Percentiles rank a stretch among this genome's conserved stretches.
These are phyloP conservation scores for Metarhizium sp. DNA, from an alignment of 2,329 filamentous ascomycete species.

Conservation along the genomic window DNA sequence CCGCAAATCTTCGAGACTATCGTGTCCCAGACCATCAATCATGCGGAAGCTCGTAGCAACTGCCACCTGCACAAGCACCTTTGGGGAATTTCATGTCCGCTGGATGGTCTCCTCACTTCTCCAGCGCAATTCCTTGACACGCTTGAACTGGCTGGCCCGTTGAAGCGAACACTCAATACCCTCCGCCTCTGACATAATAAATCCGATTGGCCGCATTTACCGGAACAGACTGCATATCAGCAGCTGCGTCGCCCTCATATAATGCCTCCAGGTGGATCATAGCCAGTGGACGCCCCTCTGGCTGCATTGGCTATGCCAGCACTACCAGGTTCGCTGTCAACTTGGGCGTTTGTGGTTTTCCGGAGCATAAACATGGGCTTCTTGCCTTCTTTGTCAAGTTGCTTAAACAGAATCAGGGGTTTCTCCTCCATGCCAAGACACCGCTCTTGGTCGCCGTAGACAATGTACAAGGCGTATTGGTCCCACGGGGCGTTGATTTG, in stretches of 20 bases:
- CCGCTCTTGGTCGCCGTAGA: conserved; percentile 96
- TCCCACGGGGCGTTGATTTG: conserved; percentile 98
- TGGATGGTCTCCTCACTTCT: not conserved
- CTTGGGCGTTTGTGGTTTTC: conserved; percentile 47
- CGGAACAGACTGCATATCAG: too few relatives aligned
- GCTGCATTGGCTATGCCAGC: conserved; percentile 38
- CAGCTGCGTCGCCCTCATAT: conserved; percentile 29
- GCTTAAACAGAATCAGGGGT: conserved; percentile 92
- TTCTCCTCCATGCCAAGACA: conserved; percentile 89
- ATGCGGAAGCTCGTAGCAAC: not conserved
- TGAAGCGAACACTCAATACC: not conserved
- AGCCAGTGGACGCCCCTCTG: conserved; percentile 36
- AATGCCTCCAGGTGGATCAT: conserved; percentile 52
- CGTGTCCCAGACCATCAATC: not conserved
- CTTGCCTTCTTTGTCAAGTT: conserved; percentile 90
- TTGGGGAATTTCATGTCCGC: not conserved
- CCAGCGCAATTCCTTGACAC: not conserved
- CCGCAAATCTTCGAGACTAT: not conserved
- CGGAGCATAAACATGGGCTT: conserved; percentile 99
- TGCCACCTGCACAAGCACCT: not conserved
- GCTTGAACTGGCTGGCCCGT: not conserved
- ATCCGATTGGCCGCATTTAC: not conserved
- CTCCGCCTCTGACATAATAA: not conserved
- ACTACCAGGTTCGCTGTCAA: conserved; percentile 44
- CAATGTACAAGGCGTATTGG: conserved; percentile 95